phyloP scores from a whole-genome alignment of 2,329 filamentous ascomycete genomes.

The Blastomyces gilchristii region DNA sequence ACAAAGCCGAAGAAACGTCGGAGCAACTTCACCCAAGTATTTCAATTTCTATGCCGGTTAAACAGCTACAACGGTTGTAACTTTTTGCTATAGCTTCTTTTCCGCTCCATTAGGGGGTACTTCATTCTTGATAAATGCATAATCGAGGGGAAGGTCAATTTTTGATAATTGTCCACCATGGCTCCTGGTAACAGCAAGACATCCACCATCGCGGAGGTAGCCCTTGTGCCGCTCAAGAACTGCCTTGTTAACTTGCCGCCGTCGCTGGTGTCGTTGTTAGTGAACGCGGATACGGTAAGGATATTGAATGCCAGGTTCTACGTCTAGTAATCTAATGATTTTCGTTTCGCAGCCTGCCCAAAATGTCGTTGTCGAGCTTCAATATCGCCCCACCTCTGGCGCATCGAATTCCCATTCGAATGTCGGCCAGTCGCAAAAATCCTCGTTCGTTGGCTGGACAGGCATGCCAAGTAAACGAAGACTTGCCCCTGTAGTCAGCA shows the following conservation, averaged over 20 bases:
- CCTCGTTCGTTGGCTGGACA: conserved; percentile 88
- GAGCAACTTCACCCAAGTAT: not conserved
- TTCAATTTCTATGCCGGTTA: not conserved
- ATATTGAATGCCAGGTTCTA: not conserved
- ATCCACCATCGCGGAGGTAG: conserved; percentile 67
- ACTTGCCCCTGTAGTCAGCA: conserved; percentile 59
- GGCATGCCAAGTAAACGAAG: conserved; percentile 92
- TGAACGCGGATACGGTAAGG: conserved; percentile 81
- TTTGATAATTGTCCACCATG: conserved; percentile 24
- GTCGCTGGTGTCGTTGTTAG: conserved; percentile 70
- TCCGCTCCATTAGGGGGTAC: no score
- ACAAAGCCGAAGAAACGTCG: conserved; percentile 12
- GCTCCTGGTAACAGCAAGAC: conserved; percentile 37
- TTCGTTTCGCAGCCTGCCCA: conserved; percentile 60
- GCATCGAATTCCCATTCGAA: conserved; percentile 38
- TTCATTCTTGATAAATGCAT: not conserved
- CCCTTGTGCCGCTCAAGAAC: conserved; percentile 78
- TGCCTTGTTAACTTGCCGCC: conserved; percentile 89
- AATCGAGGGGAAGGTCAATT: conserved; percentile 11
- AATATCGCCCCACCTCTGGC: conserved; percentile 53
- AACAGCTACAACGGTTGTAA: not conserved
- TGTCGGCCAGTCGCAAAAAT: conserved; percentile 48
- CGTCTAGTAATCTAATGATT: not conserved
- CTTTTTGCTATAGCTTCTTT: not conserved
- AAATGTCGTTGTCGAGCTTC: conserved; percentile 91